Evolutionary conservation across 768 basidiomycete genomes (phyloP).

Genomic region (Pleurotus giganteus): DNA sequence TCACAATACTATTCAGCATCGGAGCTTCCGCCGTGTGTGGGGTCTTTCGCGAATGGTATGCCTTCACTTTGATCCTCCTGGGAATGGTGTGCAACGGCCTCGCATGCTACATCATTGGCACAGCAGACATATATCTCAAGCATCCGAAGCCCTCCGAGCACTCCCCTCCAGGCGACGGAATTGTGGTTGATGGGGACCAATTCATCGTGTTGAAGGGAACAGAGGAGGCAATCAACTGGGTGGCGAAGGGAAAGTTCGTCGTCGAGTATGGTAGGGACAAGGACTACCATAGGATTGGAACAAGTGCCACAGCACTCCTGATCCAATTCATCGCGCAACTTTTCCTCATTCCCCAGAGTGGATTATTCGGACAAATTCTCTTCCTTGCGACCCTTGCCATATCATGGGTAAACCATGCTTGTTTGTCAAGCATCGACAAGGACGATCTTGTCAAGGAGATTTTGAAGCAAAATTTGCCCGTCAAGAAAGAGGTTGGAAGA

Average conservation of each 20-base stretch:
- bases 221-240: constrained; percentile 20
- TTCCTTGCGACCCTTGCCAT: constrained; percentile 24
- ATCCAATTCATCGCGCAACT: constrained; percentile 31
- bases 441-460: not conserved
- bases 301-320: constrained; percentile 23
- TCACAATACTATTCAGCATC: constrained; percentile 24
- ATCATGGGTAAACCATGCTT: constrained; percentile 29
- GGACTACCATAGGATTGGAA: constrained; percentile 21
- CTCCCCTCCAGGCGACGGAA: constrained; percentile 25
- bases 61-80: constrained; percentile 28
- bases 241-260: constrained; percentile 23
- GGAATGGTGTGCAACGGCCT: constrained; percentile 31
- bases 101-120: constrained; percentile 25
- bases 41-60: constrained; percentile 25
- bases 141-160: constrained; percentile 16
- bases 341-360: constrained; percentile 29
- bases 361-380: constrained; percentile 29
- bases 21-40: constrained; percentile 23
- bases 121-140: constrained; percentile 21
- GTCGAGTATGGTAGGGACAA: constrained; percentile 16
- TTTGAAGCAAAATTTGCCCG: not conserved
- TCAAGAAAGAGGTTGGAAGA: not conserved
- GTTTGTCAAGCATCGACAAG: constrained; percentile 17
- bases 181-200: constrained; percentile 17
- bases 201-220: constrained; percentile 24